A percentile compares a stretch with the other conserved stretches of the same genome.
phyloP scores from a whole-genome alignment of 148 eudicot genomes.

The Agrostemma githago region DNA sequence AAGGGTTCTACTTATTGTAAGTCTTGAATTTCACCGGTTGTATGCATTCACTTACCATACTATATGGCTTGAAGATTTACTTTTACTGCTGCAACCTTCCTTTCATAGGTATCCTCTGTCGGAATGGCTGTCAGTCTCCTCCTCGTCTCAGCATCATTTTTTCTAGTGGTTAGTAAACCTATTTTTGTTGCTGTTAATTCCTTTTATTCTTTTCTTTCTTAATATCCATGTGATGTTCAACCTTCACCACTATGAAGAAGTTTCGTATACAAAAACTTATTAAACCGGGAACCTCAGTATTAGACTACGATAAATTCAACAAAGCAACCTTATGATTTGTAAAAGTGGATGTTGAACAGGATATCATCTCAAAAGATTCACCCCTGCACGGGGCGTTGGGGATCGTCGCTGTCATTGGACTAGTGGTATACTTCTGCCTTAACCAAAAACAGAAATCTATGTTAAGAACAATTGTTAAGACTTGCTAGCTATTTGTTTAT shows the following conservation, averaged over 20 bases:
- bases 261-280: no score
- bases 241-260: no score
- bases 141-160: slow-evolving; percentile 63
- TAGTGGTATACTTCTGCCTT: slow-evolving; percentile 48
- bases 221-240: no score
- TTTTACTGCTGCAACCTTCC: slow-evolving; percentile 1
- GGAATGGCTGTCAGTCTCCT: slow-evolving; percentile 56
- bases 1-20: slow-evolving; percentile 62
- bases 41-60: not conserved
- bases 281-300: no score
- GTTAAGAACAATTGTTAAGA: not conserved
- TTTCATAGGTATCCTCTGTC: slow-evolving; percentile 50
- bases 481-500: not conserved
- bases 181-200: not conserved
- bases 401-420: slow-evolving; percentile 56
- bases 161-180: slow-evolving; percentile 45
- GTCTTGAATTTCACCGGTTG: slow-evolving; percentile 9
- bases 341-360: slow-evolving; percentile 37
- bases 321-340: not conserved
- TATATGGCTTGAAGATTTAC: not conserved
- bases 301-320: not conserved
- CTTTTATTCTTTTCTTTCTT: not conserved
- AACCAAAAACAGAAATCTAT: not conserved
- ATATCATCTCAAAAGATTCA: slow-evolving; percentile 39
- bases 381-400: slow-evolving; percentile 33